These are phyloP conservation scores for Monilinia aucupariae DNA, from an alignment of 2,329 filamentous ascomycete genomes.

Conservation along the genomic window DNA sequence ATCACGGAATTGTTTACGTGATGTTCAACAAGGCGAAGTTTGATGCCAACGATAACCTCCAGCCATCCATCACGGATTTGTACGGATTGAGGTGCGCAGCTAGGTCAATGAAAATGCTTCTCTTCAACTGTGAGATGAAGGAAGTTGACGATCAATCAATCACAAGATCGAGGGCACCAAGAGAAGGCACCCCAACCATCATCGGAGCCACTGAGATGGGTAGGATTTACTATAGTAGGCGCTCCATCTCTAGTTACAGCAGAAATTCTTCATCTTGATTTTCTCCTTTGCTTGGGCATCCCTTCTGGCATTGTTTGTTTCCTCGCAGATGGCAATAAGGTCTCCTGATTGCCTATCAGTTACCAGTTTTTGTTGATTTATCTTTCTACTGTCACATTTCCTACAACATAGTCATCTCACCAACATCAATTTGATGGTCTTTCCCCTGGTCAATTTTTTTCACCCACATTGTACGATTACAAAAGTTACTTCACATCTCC, in stretches of 20 bases:
- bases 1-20: constrained; percentile 5
- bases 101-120: neutral
- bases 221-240: constrained; percentile 5
- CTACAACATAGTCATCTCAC: neutral
- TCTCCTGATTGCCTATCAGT: no score
- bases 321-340: neutral
- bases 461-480: neutral
- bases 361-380: neutral
- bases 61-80: neutral
- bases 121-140: neutral
- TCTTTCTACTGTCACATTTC: neutral
- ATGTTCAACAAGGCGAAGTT: neutral
- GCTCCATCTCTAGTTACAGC: neutral
- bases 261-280: constrained; percentile 3
- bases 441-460: neutral
- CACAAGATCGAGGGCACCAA: neutral
- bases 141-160: neutral
- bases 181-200: neutral
- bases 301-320: neutral
- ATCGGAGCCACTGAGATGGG: constrained; percentile 8
- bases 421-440: neutral
- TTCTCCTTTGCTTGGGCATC: neutral
- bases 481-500: neutral
- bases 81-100: neutral
- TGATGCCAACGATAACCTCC: neutral